These are phyloP conservation scores for Aspergillus udagawae DNA, from an alignment of 2,329 filamentous ascomycete species.

Conservation along the genomic window DNA sequence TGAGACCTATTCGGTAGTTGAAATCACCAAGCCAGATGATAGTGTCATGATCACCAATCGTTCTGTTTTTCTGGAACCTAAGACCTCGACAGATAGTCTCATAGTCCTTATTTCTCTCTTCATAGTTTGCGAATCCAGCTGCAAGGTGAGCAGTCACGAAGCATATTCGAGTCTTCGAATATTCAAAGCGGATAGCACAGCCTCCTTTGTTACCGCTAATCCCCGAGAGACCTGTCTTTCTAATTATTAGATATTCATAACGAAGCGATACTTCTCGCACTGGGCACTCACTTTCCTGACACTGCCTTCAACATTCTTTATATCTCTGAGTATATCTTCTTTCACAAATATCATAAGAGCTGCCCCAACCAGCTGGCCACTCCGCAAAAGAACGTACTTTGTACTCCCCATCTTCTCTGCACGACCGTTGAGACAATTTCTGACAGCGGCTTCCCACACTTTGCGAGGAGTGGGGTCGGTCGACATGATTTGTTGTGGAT, in stretches of 20 bases:
- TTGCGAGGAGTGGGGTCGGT: conserved; percentile 84
- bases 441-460: conserved; percentile 80
- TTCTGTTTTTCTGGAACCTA: conserved; percentile 82
- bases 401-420: conserved; percentile 63
- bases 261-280: not conserved
- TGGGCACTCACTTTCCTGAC: conserved; percentile 68
- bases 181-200: conserved; percentile 93
- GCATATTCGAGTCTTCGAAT: conserved; percentile 85
- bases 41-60: conserved; percentile 86
- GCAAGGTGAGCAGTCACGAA: conserved; percentile 96
- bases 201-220: conserved; percentile 98
- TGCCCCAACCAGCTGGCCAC: conserved; percentile 90
- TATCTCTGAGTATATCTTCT: conserved; percentile 67
- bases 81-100: conserved; percentile 81
- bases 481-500: conserved; percentile 98
- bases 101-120: conserved; percentile 92
- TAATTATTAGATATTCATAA: conserved; percentile 30
- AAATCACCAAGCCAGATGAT: conserved; percentile 97
- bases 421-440: conserved; percentile 68
- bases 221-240: conserved; percentile 75
- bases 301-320: conserved; percentile 95
- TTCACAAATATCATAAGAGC: conserved; percentile 90
- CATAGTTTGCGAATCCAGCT: conserved; percentile 93
- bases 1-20: conserved; percentile 91
- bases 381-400: conserved; percentile 83